Percentiles rank a stretch among this genome's conserved stretches.
These are phyloP conservation scores for Dalbergia cochinchinensis DNA, from an alignment of 306 rosid species.

Conservation along the genomic window DNA sequence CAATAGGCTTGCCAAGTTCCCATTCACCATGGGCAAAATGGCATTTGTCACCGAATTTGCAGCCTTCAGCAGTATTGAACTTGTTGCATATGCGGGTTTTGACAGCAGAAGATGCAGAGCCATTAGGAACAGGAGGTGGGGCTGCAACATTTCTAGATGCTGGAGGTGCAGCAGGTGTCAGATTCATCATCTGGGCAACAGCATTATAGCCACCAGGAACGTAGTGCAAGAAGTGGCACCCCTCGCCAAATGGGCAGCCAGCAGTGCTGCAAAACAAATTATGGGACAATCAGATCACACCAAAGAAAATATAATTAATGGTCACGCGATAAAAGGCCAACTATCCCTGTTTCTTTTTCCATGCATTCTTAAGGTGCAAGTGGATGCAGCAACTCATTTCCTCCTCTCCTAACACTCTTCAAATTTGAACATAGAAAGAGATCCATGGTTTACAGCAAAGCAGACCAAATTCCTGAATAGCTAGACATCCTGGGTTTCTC, in stretches of 20 bases:
- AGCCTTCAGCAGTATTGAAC: slow-evolving; percentile 85
- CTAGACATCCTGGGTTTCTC: background rate
- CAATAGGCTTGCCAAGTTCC: slow-evolving; percentile 80
- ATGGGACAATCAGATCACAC: slow-evolving; percentile 48
- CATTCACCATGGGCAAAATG: slow-evolving; percentile 97
- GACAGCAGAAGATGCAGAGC: slow-evolving; percentile 61
- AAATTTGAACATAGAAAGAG: background rate
- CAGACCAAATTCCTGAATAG: slow-evolving; percentile 14
- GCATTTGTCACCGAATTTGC: slow-evolving; percentile 96
- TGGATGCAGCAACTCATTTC: background rate
- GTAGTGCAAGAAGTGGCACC: slow-evolving; percentile 93
- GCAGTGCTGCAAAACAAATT: slow-evolving; percentile 75
- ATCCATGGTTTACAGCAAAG: background rate
- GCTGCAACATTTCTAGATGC: slow-evolving; percentile 65
- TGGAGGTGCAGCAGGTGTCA: slow-evolving; percentile 68
- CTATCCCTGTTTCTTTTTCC: background rate
- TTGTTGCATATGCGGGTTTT: slow-evolving; percentile 87
- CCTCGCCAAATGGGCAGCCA: slow-evolving; percentile 97
- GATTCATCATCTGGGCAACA: slow-evolving; percentile 93
- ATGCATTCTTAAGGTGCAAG: background rate
- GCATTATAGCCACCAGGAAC: slow-evolving; percentile 95
- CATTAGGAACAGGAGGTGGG: slow-evolving; percentile 65
- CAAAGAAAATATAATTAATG: slow-evolving; percentile 25
- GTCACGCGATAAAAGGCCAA: background rate
- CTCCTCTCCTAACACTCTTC: background rate